These are phyloP conservation scores for Pestalotiopsis sp. DNA, from an alignment of 2,329 filamentous ascomycete genomes.

Conservation along the genomic window DNA sequence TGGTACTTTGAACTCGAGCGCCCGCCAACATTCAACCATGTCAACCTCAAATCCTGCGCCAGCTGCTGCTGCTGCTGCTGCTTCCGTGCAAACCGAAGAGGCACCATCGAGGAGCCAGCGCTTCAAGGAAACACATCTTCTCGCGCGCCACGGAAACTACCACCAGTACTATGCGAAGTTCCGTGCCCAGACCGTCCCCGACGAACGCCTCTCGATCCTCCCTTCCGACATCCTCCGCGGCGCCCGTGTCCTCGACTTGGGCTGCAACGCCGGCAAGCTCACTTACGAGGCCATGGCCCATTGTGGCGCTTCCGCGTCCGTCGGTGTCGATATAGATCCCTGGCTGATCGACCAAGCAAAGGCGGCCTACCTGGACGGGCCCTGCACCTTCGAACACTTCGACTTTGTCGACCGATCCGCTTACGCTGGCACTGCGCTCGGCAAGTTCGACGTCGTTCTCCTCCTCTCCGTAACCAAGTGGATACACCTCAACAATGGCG, in stretches of 20 bases:
- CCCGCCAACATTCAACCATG: background rate
- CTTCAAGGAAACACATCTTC: constrained; percentile 8
- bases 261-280: constrained; percentile 14
- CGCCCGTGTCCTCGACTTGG: constrained; percentile 12
- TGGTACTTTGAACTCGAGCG: background rate
- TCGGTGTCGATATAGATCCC: constrained; percentile 14
- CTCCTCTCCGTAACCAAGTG: constrained; percentile 15
- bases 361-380: constrained; percentile 11
- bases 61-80: too few relatives aligned
- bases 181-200: constrained; percentile 12
- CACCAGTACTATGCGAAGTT: constrained; percentile 15
- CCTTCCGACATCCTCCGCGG: constrained; percentile 9
- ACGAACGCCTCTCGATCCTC: constrained; percentile 13
- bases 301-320: constrained; percentile 8
- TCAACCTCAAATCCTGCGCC: background rate
- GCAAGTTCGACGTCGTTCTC: constrained; percentile 13
- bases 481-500: constrained; percentile 14
- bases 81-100: background rate
- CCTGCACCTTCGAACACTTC: constrained; percentile 12
- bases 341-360: constrained; percentile 14
- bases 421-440: constrained; percentile 10
- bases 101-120: constrained; percentile 6
- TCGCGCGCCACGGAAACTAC: constrained; percentile 14
- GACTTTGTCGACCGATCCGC: constrained; percentile 11
- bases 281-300: constrained; percentile 10